A percentile compares a stretch with the other conserved stretches of the same genome.
These are phyloP conservation scores for Candida rishiriensis DNA, from an alignment of 805 yeast species.

Conservation along the genomic window DNA sequence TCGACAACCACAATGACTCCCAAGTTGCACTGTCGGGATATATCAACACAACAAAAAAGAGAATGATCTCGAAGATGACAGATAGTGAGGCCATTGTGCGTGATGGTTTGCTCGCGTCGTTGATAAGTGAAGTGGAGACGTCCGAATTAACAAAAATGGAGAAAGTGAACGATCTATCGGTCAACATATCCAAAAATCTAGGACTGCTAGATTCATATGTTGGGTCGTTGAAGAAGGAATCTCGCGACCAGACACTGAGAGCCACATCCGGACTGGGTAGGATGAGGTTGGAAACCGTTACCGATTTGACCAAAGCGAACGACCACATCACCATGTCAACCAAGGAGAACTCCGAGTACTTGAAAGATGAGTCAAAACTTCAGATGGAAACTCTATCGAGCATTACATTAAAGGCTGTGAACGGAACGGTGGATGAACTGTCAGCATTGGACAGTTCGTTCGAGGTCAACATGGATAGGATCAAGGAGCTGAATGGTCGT, in stretches of 20 bases:
- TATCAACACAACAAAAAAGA: neutral
- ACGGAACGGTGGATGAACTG: too few relatives aligned
- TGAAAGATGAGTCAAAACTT: too few relatives aligned
- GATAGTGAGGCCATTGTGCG: neutral
- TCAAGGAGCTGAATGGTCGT: neutral
- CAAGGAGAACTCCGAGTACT: too few relatives aligned
- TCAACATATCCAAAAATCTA: conserved; percentile 3
- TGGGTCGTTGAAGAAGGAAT: neutral
- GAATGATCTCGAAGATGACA: neutral
- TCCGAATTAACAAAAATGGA: neutral
- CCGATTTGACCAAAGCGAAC: neutral
- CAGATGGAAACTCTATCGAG: too few relatives aligned
- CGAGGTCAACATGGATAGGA: too few relatives aligned
- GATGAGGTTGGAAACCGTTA: neutral
- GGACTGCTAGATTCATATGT: conserved; percentile 1
- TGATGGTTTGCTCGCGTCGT: neutral
- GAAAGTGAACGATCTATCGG: conserved; percentile 2
- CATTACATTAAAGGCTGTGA: too few relatives aligned
- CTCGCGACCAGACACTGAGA: neutral
- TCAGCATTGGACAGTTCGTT: too few relatives aligned
- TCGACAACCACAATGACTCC: neutral
- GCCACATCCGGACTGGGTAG: neutral
- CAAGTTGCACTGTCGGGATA: neutral
- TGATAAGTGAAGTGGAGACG: neutral
- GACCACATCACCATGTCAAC: too few relatives aligned